These are phyloP conservation scores for Backusella macrospora DNA, from an alignment of 192 early-diverging fungal species.

Conservation along the genomic window DNA sequence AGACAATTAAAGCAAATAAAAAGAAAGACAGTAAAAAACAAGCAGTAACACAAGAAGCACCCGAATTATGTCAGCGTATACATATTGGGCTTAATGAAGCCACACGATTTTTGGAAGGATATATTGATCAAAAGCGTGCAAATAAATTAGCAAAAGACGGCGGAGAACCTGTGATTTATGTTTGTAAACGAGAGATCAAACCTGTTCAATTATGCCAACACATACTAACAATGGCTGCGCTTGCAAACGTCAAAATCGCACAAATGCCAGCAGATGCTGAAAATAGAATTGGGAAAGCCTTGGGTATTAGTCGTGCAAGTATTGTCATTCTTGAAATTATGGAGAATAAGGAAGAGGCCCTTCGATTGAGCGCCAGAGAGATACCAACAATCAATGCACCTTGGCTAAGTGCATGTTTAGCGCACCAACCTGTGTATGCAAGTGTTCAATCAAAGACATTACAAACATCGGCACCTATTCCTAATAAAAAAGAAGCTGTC, in stretches of 20 bases:
- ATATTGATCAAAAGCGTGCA: background rate
- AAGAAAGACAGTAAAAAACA: background rate
- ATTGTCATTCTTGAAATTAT: background rate
- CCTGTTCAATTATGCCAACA: slow-evolving; percentile 8
- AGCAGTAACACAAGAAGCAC: background rate
- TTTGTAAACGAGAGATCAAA: slow-evolving; percentile 29
- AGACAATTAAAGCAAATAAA: background rate
- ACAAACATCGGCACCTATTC: slow-evolving; percentile 19
- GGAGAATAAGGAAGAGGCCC: slow-evolving; percentile 6
- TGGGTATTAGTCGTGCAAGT: slow-evolving; percentile 6
- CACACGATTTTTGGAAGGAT: slow-evolving; percentile 13
- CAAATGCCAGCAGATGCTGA: slow-evolving; percentile 13
- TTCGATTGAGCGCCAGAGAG: background rate
- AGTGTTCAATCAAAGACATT: background rate
- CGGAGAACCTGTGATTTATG: background rate
- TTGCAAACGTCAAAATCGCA: background rate
- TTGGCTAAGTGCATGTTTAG: background rate
- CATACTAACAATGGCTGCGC: slow-evolving; percentile 19
- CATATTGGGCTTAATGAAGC: slow-evolving; percentile 24
- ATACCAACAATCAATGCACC: slow-evolving; percentile 3
- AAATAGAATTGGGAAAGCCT: background rate
- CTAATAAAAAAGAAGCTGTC: background rate
- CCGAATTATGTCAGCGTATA: slow-evolving; percentile 12
- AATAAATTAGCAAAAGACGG: background rate
- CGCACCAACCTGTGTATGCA: background rate